Evolutionary conservation across 2,329 filamentous ascomycete species (phyloP).

Genomic region (Rutstroemia sp.): DNA sequence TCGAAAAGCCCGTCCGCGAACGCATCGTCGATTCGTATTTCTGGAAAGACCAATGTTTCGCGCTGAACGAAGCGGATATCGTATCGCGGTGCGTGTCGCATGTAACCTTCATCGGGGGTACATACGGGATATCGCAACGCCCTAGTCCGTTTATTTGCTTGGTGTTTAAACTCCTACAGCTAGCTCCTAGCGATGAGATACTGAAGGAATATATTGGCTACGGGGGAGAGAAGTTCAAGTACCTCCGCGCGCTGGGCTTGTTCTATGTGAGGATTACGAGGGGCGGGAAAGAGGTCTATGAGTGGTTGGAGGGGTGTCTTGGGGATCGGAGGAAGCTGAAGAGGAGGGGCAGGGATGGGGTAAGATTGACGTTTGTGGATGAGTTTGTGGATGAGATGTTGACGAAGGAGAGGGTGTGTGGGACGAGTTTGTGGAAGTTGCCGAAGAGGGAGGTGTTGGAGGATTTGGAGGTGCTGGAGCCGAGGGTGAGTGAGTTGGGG

Average conservation of each 20-base stretch:
- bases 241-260: conserved; percentile 78
- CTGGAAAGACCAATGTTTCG: conserved; percentile 99
- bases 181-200: conserved; percentile 72
- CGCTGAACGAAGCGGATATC: conserved; percentile 74
- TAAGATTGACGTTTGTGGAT: conserved; percentile 73
- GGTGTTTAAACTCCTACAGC: conserved; percentile 87
- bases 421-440: conserved; percentile 87
- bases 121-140: conserved; percentile 74
- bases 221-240: conserved; percentile 72
- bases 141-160: conserved; percentile 91
- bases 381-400: conserved; percentile 91
- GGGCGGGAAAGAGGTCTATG: conserved; percentile 72
- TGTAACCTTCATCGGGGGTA: conserved; percentile 79
- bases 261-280: conserved; percentile 93
- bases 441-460: conserved; percentile 75
- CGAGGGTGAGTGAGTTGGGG: conserved; percentile 74
- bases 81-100: conserved; percentile 83
- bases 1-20: conserved; percentile 93
- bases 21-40: conserved; percentile 94
- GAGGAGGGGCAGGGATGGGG: conserved; percentile 66
- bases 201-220: conserved; percentile 72
- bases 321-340: conserved; percentile 78
- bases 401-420: conserved; percentile 82
- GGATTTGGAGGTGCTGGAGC: conserved; percentile 81
- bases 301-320: conserved; percentile 72